Evolutionary conservation across 78 protist genomes (phyloP).

Genomic region (Dictyostelium purpureum): DNA sequence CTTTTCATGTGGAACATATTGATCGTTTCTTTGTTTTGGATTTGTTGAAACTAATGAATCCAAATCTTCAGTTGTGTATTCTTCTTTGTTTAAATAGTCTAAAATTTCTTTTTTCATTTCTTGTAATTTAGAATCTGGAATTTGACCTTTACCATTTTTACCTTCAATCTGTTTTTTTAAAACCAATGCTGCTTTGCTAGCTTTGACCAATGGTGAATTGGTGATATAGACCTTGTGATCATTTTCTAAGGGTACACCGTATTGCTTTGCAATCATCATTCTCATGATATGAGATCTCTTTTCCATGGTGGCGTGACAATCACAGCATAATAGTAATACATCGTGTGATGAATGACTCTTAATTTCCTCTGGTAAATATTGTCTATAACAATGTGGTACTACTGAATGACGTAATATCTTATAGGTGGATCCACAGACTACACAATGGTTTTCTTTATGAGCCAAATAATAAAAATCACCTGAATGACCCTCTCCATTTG

Average conservation of each 20-base stretch:
- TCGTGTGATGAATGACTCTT: constrained; percentile 28
- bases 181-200: background rate
- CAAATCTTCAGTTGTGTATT: background rate
- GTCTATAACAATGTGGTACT: constrained; percentile 71
- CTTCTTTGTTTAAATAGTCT: constrained; percentile 1
- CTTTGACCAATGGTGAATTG: background rate
- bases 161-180: background rate
- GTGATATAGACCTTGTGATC: background rate
- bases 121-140: constrained; percentile 37
- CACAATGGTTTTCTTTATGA: constrained; percentile 50
- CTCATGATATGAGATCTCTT: constrained; percentile 52
- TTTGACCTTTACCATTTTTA: background rate
- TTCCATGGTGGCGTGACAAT: constrained; percentile 41
- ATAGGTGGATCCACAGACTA: constrained; percentile 49
- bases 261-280: constrained; percentile 34
- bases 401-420: constrained; percentile 56
- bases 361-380: constrained; percentile 41
- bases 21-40: background rate
- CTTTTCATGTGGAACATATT: constrained; percentile 55
- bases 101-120: constrained; percentile 10
- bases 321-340: constrained; percentile 59
- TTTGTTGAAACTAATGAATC: background rate
- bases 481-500: constrained; percentile 72
- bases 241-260: constrained; percentile 27
- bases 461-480: constrained; percentile 43